Conservation (phyloP, 2,329 filamentous ascomycete species). For the Thermothelomyces thermophilus region DNA sequence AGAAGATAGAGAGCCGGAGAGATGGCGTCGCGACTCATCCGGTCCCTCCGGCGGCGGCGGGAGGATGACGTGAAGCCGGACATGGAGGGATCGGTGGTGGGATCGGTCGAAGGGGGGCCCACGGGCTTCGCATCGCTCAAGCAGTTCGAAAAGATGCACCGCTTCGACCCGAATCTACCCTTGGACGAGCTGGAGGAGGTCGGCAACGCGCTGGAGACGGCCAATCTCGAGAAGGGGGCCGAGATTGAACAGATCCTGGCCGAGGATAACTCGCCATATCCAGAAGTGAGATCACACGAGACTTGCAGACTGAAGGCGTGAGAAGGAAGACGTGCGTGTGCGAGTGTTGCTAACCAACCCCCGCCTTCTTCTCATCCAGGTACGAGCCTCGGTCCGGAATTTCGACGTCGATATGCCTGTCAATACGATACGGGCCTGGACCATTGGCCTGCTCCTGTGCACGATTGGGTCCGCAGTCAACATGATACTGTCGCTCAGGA, state of each 20-base stretch:
- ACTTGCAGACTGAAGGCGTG: too few relatives aligned
- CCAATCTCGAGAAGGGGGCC: conserved; percentile 49
- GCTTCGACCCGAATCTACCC: conserved; percentile 60
- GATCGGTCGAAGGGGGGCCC: conserved; percentile 30
- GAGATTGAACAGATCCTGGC: conserved; percentile 52
- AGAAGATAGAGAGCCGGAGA: not conserved
- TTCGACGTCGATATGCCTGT: conserved; percentile 58
- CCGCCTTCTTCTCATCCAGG: conserved; percentile 36
- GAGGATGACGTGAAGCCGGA: conserved; percentile 23
- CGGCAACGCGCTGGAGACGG: conserved; percentile 48
- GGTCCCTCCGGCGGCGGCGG: conserved; percentile 22
- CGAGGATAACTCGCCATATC: conserved; percentile 61
- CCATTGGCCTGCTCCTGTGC: conserved; percentile 53
- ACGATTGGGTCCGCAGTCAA: conserved; percentile 57
- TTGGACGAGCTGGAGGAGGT: conserved; percentile 55
- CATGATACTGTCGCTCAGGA: conserved; percentile 54
- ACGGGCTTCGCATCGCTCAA: conserved; percentile 43
- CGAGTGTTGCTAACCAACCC: conserved; percentile 14
- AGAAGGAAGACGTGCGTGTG: not conserved
- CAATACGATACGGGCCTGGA: conserved; percentile 60
- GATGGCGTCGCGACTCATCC: conserved; percentile 20
- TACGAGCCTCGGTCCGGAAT: conserved; percentile 59
- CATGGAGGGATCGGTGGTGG: conserved; percentile 19
- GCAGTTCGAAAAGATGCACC: conserved; percentile 54
- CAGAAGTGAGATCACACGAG: conserved; percentile 50